Conservation (phyloP, 2,329 filamentous ascomycete genomes). For the Trichoderma guizhouense region DNA sequence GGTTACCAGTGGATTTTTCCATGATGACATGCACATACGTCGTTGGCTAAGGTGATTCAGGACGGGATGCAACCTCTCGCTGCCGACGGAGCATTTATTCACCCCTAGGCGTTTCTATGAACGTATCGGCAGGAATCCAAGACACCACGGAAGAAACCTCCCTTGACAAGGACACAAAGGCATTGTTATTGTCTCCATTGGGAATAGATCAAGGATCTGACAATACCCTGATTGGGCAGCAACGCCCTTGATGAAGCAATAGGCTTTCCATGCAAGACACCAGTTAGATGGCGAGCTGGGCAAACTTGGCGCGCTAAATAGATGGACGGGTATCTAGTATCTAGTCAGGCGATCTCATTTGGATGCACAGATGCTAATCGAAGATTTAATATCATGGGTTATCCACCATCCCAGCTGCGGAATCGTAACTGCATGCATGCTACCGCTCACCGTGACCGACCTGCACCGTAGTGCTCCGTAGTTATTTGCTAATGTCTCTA, state of each 20-base stretch:
- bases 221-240: neutral
- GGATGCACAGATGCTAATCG: neutral
- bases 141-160: neutral
- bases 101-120: neutral
- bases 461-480: neutral
- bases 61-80: neutral
- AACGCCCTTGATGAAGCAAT: neutral
- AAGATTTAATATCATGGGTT: constrained; percentile 8
- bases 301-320: constrained; percentile 6
- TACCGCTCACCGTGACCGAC: neutral
- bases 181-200: neutral
- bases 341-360: neutral
- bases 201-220: neutral
- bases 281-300: neutral
- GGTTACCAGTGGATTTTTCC: neutral
- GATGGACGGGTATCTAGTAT: constrained; percentile 6
- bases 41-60: neutral
- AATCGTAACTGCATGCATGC: neutral
- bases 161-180: neutral
- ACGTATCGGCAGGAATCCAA: neutral
- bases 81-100: neutral
- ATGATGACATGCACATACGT: neutral
- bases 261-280: constrained; percentile 7
- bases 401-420: neutral
- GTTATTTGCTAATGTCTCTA: neutral